Evolutionary conservation across 2,329 filamentous ascomycete species (phyloP).

Genomic region (Saccharata proteae): DNA sequence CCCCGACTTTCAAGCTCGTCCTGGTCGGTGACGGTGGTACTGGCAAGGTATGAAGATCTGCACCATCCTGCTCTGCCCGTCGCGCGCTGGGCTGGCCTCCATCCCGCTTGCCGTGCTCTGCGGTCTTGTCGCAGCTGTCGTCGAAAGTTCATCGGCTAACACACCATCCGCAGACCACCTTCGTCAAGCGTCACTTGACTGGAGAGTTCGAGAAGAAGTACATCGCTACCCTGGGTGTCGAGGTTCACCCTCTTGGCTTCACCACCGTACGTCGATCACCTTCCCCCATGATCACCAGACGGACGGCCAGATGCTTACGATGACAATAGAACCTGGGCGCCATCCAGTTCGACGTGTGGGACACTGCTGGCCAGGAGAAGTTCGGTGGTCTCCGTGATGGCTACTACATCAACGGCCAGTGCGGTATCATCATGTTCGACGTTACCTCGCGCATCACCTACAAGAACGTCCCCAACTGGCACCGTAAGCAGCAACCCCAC

Average conservation of each 20-base stretch:
- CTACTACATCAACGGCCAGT: constrained; percentile 99
- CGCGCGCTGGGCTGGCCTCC: constrained; percentile 6
- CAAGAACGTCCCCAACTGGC: constrained; percentile 99
- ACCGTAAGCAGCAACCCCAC: too few species aligned
- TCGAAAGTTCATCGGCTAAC: not conserved
- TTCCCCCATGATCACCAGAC: constrained; percentile 8
- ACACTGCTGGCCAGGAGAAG: constrained; percentile 98
- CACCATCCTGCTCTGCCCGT: not conserved
- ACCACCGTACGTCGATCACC: constrained; percentile 68
- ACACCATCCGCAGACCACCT: constrained; percentile 63
- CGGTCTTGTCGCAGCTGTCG: constrained; percentile 1
- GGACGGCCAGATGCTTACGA: constrained; percentile 3
- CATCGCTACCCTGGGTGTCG: constrained; percentile 98
- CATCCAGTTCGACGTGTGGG: constrained; percentile 99
- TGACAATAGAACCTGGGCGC: constrained; percentile 65
- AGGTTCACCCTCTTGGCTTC: constrained; percentile 97
- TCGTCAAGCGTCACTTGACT: constrained; percentile 99
- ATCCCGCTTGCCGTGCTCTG: constrained; percentile 3
- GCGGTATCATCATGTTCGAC: constrained; percentile 99
- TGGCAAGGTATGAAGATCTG: constrained; percentile 66
- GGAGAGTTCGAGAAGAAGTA: constrained; percentile 99
- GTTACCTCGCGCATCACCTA: constrained; percentile 99
- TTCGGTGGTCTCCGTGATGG: constrained; percentile 98
- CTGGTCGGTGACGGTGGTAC: constrained; percentile 99
- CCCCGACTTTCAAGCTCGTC: constrained; percentile 97